Percentiles rank a stretch among this genome's conserved stretches.
phyloP scores from a whole-genome alignment of 169 alveolate genomes.

The Plasmodium vinckei region DNA sequence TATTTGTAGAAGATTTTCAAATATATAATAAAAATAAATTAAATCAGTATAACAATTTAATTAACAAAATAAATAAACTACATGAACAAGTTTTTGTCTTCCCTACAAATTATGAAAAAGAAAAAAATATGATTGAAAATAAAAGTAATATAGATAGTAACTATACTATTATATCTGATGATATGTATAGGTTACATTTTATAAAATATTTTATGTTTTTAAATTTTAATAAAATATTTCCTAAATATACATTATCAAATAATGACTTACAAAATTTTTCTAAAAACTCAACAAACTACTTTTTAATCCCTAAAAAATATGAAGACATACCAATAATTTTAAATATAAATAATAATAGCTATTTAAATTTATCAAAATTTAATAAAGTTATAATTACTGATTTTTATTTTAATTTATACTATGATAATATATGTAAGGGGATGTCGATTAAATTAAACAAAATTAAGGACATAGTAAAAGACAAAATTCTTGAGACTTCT shows the following conservation, averaged over 20 bases:
- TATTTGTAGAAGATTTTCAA: conserved; percentile 59
- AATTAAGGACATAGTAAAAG: neutral
- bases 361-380: conserved; percentile 51
- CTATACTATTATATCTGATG: conserved; percentile 6
- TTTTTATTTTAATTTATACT: conserved; percentile 56
- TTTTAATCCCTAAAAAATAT: conserved; percentile 69
- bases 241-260: conserved; percentile 56
- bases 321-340: conserved; percentile 57
- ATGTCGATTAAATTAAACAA: neutral
- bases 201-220: conserved; percentile 60
- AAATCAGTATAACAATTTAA: conserved; percentile 14
- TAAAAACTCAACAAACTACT: conserved; percentile 30
- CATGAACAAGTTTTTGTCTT: conserved; percentile 12
- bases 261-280: conserved; percentile 42
- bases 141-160: neutral
- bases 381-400: conserved; percentile 10
- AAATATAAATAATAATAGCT: conserved; percentile 23
- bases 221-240: conserved; percentile 47
- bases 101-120: neutral
- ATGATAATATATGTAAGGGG: conserved; percentile 6
- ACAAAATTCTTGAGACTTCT: neutral
- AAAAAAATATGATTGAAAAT: neutral
- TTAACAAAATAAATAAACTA: conserved; percentile 23
- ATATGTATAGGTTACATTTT: conserved; percentile 56
- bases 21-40: conserved; percentile 16